Base-by-base conservation (phyloP, 2,329 filamentous ascomycete species). In the Penicillium sumatraense region DNA sequence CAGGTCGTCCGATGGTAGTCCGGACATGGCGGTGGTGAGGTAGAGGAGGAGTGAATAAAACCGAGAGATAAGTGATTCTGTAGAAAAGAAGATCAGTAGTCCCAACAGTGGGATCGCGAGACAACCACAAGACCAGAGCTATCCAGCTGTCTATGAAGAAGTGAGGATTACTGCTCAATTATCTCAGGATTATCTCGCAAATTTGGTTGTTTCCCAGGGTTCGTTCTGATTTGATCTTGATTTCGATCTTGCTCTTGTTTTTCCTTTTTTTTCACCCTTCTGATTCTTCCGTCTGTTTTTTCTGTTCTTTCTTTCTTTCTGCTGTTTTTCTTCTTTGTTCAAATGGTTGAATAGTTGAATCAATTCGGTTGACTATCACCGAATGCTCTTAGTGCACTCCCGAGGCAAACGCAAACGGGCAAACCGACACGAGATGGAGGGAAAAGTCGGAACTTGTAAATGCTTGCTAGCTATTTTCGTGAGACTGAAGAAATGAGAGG, bases 1-100 rank as follows among this genome's bases (percentile, higher is more conserved):
- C 67, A 99, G 91, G 78, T 96, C 92, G 73, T 90, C 91, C 61
- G 89, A 87, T 54, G 80, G 76, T 62, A 79, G 72, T 63, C 80
- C 81, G 63, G 82, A 80, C 86, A 89, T 89, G 79, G 76, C 81
- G 80, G 77, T 73, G 5, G 29, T 31, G 77, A 73, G 5, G 29
- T 31, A 14, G 29, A 31, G 29, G 29, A 31, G 5, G 73, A 58
- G 24, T 44, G 33, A 31, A 24, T 23, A 20, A 40, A 18, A 16
- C 26, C 21, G 20, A 23, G 42, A 4, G 26, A 45, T 7, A 18
- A 13, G 26, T 20, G 44, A 49, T 44, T 27, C 56, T 53, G 50
- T 51, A 44, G 56, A 48, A 56, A 49, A 51, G 38, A 48, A 51
- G 46, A 54, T 50, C 26, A 55, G 26, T 54, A 49, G 41, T n/a